phyloP scores from a whole-genome alignment of 129 eudicot species.

The Gnaphalium uliginosum region DNA sequence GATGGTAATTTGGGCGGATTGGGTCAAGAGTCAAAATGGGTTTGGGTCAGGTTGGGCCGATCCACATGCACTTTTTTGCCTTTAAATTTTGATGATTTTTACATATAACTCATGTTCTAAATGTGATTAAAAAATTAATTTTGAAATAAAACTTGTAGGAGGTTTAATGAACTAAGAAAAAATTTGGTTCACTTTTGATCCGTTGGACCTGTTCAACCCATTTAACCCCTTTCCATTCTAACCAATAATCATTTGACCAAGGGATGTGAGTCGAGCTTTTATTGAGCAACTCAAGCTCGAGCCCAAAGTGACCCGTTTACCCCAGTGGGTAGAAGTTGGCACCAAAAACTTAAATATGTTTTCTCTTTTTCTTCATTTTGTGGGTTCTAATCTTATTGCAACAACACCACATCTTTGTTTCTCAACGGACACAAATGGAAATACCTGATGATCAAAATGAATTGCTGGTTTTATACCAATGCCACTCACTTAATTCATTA shows the following conservation, averaged over 20 bases:
- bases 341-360: not conserved
- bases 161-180: not conserved
- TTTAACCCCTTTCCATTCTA: not conserved
- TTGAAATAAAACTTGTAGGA: not conserved
- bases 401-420: not conserved
- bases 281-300: not conserved
- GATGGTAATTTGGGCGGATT: not conserved
- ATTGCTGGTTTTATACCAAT: not conserved
- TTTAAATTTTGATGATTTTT: not conserved
- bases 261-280: too few species aligned
- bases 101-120: too few species aligned
- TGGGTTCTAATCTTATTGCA: not conserved
- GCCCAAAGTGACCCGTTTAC: not conserved
- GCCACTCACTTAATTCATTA: conserved; percentile 1
- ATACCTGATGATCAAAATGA: not conserved
- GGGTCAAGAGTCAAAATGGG: not conserved
- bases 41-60: not conserved
- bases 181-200: not conserved
- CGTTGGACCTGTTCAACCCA: not conserved
- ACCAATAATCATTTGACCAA: too few species aligned
- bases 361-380: not conserved
- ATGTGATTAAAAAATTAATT: not conserved
- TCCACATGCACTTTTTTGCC: not conserved
- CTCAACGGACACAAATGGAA: not conserved
- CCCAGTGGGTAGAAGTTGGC: not conserved